Evolutionary conservation across 345 rosid genomes (phyloP).

Genomic region (Lepidium didymum): DNA sequence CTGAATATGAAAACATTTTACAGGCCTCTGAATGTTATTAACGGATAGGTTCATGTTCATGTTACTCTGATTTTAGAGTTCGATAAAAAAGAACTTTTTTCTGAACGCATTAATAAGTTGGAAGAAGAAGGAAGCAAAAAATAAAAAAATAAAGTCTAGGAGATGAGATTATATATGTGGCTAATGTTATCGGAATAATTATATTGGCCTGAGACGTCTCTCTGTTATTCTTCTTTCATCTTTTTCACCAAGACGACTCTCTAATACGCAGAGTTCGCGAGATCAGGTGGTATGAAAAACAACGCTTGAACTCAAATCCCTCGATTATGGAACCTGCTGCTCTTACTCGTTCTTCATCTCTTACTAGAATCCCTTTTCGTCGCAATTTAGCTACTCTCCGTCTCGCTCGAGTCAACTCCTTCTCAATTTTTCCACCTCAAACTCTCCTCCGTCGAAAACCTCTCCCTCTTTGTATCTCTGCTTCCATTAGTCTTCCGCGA

Average conservation of each 20-base stretch:
- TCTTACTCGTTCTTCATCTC: slow-evolving; percentile 31
- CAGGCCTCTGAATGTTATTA: neutral
- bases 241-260: slow-evolving; percentile 12
- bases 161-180: slow-evolving; percentile 26
- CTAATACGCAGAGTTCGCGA: neutral
- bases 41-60: neutral
- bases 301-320: neutral
- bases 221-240: neutral
- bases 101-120: neutral
- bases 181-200: slow-evolving; percentile 13
- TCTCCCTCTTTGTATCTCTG: slow-evolving; percentile 23
- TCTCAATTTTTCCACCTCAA: slow-evolving; percentile 12
- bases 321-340: slow-evolving; percentile 42
- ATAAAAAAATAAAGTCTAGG: neutral
- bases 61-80: neutral
- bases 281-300: slow-evolving; percentile 18
- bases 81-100: neutral
- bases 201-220: neutral
- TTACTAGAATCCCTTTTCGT: slow-evolving; percentile 35
- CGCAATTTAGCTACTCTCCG: slow-evolving; percentile 25
- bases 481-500: slow-evolving; percentile 13
- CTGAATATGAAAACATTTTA: neutral
- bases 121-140: neutral
- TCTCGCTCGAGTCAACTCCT: slow-evolving; percentile 35
- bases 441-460: slow-evolving; percentile 21